phyloP scores from a whole-genome alignment of 2,329 filamentous ascomycete genomes.

The Aspergillus fijiensis region DNA sequence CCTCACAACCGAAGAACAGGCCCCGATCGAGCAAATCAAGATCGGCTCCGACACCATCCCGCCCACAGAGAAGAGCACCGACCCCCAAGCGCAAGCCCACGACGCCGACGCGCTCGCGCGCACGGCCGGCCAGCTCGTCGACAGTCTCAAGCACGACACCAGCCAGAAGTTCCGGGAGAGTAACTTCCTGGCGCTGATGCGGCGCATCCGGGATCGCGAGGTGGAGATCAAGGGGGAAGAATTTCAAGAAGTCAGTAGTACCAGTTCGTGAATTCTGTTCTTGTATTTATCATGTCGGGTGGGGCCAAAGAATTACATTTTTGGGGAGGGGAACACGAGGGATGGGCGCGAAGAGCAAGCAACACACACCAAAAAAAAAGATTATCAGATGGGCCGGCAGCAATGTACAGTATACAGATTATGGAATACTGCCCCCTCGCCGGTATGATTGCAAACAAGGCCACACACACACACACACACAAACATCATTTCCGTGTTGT shows the following conservation, averaged over 20 bases:
- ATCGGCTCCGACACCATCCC: constrained; percentile 48
- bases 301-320: neutral
- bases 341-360: neutral
- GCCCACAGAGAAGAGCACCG: constrained; percentile 32
- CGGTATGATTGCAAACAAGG: constrained; percentile 33
- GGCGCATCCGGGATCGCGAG: constrained; percentile 68
- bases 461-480: no score
- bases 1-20: constrained; percentile 8
- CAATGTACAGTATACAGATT: constrained; percentile 10
- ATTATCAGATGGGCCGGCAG: constrained; percentile 17
- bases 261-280: constrained; percentile 36
- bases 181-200: constrained; percentile 74
- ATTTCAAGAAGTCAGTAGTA: constrained; percentile 49
- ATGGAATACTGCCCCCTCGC: constrained; percentile 26
- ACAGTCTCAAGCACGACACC: constrained; percentile 66
- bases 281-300: no score
- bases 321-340: neutral
- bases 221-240: constrained; percentile 70
- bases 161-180: constrained; percentile 76
- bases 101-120: constrained; percentile 68
- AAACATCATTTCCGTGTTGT: constrained; percentile 22
- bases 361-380: no score
- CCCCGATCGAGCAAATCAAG: constrained; percentile 29
- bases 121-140: constrained; percentile 69
- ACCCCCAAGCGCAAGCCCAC: constrained; percentile 33